Evolutionary conservation across 306 rosid genomes (phyloP).

Genomic region (Citrullus amarus): DNA sequence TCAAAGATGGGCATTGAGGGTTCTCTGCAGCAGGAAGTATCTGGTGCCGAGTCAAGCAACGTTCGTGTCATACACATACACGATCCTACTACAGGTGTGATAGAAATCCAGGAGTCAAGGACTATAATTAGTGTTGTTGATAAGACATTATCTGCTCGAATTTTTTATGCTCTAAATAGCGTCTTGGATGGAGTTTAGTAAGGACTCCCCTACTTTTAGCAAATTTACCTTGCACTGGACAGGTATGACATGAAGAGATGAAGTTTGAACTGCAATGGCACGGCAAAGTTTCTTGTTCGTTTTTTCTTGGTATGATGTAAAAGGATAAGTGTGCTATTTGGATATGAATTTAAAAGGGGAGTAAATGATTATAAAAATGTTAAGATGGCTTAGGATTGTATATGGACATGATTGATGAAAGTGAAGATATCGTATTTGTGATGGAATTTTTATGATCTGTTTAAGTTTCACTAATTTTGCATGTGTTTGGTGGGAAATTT

Average conservation of each 20-base stretch:
- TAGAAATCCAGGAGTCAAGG: slow-evolving; percentile 40
- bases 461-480: no score
- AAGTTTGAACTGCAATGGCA: neutral
- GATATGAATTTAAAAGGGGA: neutral
- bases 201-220: neutral
- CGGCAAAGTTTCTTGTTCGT: no score
- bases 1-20: slow-evolving; percentile 49
- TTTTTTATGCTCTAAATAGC: slow-evolving; percentile 40
- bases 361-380: neutral
- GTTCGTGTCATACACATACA: slow-evolving; percentile 17
- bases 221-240: neutral
- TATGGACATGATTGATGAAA: neutral
- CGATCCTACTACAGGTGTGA: slow-evolving; percentile 44
- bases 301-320: neutral
- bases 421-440: neutral
- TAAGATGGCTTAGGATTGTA: neutral
- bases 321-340: neutral
- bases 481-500: no score
- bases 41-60: slow-evolving; percentile 20
- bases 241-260: neutral
- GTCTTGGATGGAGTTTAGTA: slow-evolving; percentile 29
- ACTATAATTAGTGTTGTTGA: slow-evolving; percentile 36
- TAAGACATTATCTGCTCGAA: slow-evolving; percentile 29
- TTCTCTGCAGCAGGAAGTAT: slow-evolving; percentile 15
- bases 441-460: no score